Evolutionary conservation across 768 basidiomycete genomes (phyloP).

Genomic region (Tulasnella calospora): DNA sequence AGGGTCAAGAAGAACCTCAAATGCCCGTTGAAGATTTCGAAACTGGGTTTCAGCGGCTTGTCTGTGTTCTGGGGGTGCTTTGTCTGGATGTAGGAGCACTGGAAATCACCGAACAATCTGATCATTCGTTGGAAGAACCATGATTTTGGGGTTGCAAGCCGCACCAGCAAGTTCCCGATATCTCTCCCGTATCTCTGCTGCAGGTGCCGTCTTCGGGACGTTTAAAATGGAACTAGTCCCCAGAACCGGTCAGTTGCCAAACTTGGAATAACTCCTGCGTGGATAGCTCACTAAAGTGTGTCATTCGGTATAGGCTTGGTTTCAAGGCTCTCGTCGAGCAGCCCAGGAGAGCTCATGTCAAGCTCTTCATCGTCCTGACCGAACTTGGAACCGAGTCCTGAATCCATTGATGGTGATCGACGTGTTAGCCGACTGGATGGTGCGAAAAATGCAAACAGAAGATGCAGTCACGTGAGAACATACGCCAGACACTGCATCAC

Average conservation of each 20-base stretch:
- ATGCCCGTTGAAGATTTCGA: conserved; percentile 23
- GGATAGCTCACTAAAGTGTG: background rate
- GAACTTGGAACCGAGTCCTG: background rate
- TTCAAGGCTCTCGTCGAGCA: background rate
- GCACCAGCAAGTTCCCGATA: conserved; percentile 23
- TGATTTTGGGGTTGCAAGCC: background rate
- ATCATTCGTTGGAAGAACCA: background rate
- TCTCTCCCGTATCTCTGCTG: conserved; percentile 15
- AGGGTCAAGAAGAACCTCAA: conserved; percentile 24
- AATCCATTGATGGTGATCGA: background rate
- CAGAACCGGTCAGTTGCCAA: background rate
- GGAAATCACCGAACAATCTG: background rate
- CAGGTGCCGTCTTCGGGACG: conserved; percentile 11
- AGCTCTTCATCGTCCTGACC: background rate
- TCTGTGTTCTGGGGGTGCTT: conserved; percentile 11
- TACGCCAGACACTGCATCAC: background rate
- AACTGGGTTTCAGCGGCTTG: conserved; percentile 17
- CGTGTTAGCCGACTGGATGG: background rate
- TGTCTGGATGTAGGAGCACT: conserved; percentile 27
- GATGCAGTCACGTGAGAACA: background rate
- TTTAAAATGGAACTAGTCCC: conserved; percentile 18
- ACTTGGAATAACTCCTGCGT: background rate
- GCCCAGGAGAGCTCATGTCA: conserved; percentile 1
- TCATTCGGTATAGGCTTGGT: background rate
- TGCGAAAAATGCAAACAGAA: conserved; percentile 6